phyloP scores from a whole-genome alignment of 2,329 filamentous ascomycete genomes.

The Fusarium udum region DNA sequence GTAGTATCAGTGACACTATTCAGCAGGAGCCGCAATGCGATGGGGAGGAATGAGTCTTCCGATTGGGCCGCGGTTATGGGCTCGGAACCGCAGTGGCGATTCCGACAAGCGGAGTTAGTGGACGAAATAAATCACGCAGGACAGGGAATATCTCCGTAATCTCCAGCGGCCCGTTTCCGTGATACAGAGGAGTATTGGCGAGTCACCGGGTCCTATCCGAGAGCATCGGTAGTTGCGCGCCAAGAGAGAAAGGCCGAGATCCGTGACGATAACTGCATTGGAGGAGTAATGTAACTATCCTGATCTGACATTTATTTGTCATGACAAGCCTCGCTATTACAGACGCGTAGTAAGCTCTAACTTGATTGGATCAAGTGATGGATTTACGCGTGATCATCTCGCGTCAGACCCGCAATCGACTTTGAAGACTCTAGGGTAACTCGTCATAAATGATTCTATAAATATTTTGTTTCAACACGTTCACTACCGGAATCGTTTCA shows the following conservation, averaged over 20 bases:
- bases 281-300: not conserved
- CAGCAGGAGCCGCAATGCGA: not conserved
- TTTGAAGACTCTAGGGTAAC: not conserved
- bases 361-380: not conserved
- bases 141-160: not conserved
- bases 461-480: not conserved
- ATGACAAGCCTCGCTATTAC: not conserved
- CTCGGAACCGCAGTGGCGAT: not conserved
- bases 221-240: not conserved
- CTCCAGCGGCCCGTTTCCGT: not conserved
- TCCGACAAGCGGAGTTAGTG: not conserved
- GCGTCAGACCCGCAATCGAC: not conserved
- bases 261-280: not conserved
- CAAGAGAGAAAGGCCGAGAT: not conserved
- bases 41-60: not conserved
- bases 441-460: accelerated
- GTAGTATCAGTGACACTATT: not conserved
- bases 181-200: not conserved
- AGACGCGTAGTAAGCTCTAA: not conserved
- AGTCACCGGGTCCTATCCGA: not conserved
- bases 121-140: not conserved
- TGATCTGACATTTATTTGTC: not conserved
- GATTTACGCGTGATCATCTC: not conserved
- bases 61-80: not conserved
- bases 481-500: not conserved